Conservation (phyloP, 345 rosid genomes). For the Excoecaria agallocha region DNA sequence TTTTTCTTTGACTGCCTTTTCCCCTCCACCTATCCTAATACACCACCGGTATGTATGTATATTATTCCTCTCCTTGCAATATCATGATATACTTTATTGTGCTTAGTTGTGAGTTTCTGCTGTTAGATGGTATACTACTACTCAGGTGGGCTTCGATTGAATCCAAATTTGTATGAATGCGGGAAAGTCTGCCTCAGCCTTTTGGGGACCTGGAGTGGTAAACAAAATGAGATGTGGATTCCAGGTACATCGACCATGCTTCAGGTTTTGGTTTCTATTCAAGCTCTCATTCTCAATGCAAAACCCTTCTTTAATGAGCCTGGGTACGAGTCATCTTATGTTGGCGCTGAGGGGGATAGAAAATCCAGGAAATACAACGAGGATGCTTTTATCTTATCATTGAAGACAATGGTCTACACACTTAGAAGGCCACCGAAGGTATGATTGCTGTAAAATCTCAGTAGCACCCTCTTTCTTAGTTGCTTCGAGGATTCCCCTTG, state of each 20-base stretch:
- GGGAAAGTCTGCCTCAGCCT: slow-evolving; percentile 70
- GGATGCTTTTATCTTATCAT: slow-evolving; percentile 38
- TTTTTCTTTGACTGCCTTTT: slow-evolving; percentile 61
- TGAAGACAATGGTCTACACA: slow-evolving; percentile 59
- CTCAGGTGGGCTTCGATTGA: slow-evolving; percentile 59
- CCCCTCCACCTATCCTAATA: slow-evolving; percentile 45
- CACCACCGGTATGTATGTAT: slow-evolving; percentile 45
- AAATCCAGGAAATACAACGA: slow-evolving; percentile 43
- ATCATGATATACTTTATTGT: background rate
- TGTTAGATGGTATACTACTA: slow-evolving; percentile 54
- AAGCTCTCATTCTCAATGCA: slow-evolving; percentile 51
- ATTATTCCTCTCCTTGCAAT: background rate
- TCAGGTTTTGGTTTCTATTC: slow-evolving; percentile 62
- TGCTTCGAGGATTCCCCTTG: background rate
- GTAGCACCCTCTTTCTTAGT: background rate
- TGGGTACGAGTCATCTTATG: slow-evolving; percentile 37
- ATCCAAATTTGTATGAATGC: slow-evolving; percentile 56
- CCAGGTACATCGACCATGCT: slow-evolving; percentile 57
- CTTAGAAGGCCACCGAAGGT: slow-evolving; percentile 57
- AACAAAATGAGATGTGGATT: slow-evolving; percentile 48
- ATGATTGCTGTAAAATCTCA: slow-evolving; percentile 2
- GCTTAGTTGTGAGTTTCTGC: slow-evolving; percentile 16
- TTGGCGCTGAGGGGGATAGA: slow-evolving; percentile 34
- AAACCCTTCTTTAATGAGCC: slow-evolving; percentile 62
- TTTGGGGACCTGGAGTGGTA: slow-evolving; percentile 61